These are phyloP conservation scores for Carnegiea gigantea DNA, from an alignment of 179 eudicot genomes.

Conservation along the genomic window DNA sequence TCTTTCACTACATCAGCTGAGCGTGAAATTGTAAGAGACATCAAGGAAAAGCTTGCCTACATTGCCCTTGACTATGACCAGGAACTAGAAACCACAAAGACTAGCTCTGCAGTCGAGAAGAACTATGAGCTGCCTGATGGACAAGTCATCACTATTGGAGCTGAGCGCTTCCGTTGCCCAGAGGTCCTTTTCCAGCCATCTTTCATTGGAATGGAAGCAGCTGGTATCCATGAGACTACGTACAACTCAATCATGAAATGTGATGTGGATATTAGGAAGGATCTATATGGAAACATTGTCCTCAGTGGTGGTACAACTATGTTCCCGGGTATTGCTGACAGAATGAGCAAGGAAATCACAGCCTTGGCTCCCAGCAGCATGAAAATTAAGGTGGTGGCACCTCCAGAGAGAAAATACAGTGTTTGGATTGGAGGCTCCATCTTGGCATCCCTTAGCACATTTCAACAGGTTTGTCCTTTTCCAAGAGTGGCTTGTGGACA, in stretches of 20 bases:
- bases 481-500: neutral
- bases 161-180: conserved; percentile 43
- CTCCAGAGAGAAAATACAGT: conserved; percentile 69
- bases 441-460: conserved; percentile 66
- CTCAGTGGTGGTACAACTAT: conserved; percentile 67
- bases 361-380: conserved; percentile 67
- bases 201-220: conserved; percentile 38
- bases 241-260: conserved; percentile 41
- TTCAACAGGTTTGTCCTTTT: conserved; percentile 51
- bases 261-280: conserved; percentile 57
- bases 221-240: conserved; percentile 43
- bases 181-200: conserved; percentile 45
- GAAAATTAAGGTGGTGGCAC: conserved; percentile 69
- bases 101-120: conserved; percentile 37
- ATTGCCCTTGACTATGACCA: conserved; percentile 41
- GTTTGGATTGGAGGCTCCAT: conserved; percentile 73
- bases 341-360: conserved; percentile 67
- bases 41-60: conserved; percentile 40
- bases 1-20: conserved; percentile 43
- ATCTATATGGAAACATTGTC: conserved; percentile 60
- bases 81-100: conserved; percentile 32
- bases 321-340: conserved; percentile 66
- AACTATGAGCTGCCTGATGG: conserved; percentile 40
- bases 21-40: conserved; percentile 38
- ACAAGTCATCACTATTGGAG: conserved; percentile 41